Percentiles rank a stretch among this genome's conserved stretches.
These are phyloP conservation scores for Ophiostoma sp. DNA, from an alignment of 2,329 filamentous ascomycete species.

Conservation along the genomic window DNA sequence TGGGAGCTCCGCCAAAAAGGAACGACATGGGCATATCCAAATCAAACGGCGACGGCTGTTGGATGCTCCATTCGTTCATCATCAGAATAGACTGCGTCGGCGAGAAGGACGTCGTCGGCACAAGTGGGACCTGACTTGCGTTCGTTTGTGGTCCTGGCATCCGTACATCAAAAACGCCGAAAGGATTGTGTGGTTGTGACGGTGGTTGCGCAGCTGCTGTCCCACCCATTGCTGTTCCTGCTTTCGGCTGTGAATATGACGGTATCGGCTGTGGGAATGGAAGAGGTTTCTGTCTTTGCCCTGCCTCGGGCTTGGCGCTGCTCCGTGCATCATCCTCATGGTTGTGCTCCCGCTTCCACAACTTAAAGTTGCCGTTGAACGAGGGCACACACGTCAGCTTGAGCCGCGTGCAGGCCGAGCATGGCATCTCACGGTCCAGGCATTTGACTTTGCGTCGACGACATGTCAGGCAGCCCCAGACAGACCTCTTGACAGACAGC, in stretches of 20 bases:
- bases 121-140: neutral
- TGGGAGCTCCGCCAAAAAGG: neutral
- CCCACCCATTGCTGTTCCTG: neutral
- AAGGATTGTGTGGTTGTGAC: neutral
- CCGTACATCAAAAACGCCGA: neutral
- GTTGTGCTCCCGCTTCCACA: neutral
- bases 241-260: neutral
- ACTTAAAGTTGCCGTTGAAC: constrained; percentile 15
- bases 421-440: constrained; percentile 20
- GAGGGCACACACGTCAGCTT: constrained; percentile 21
- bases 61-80: neutral
- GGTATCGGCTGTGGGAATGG: neutral
- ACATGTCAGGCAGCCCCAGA: constrained; percentile 25
- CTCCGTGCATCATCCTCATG: neutral
- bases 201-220: neutral
- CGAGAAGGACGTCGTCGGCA: neutral
- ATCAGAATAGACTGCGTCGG: neutral
- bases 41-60: neutral
- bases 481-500: constrained; percentile 15
- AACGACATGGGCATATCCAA: neutral
- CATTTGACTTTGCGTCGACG: constrained; percentile 25
- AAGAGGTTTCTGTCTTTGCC: neutral
- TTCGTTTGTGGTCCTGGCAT: neutral
- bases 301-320: neutral
- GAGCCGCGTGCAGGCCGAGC: constrained; percentile 21